These are phyloP conservation scores for Ichthyophthirius multifiliis DNA, from an alignment of 169 alveolate genomes.

Conservation along the genomic window DNA sequence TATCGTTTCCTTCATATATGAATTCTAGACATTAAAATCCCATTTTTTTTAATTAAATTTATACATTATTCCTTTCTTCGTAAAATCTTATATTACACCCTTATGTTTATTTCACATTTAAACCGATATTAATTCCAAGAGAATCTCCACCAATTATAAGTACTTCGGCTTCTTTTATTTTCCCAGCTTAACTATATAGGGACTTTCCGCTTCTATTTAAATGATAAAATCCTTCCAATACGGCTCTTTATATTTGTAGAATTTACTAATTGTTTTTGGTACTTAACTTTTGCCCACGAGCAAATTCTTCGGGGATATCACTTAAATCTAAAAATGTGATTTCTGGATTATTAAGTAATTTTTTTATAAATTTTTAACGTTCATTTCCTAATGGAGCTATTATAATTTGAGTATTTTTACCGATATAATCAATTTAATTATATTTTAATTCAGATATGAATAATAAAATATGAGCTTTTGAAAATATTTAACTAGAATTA, in stretches of 20 bases:
- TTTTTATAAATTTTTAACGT: not conserved
- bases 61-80: not conserved
- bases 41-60: not conserved
- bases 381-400: not conserved
- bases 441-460: not conserved
- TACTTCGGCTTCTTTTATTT: not conserved
- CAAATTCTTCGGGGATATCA: not conserved
- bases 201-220: not conserved
- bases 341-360: not conserved
- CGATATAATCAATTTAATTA: not conserved
- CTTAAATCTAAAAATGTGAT: not conserved
- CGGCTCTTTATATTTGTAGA: not conserved
- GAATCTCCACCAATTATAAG: not conserved
- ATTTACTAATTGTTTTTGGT: not conserved
- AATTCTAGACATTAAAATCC: not conserved
- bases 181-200: not conserved
- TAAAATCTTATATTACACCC: not conserved
- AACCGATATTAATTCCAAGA: not conserved
- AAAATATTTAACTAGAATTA: not conserved
- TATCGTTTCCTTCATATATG: too few relatives aligned
- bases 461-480: not conserved
- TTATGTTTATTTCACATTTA: not conserved
- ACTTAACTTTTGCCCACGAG: not conserved
- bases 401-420: not conserved
- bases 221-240: not conserved